Base-by-base conservation (phyloP, 2,329 filamentous ascomycete species). In the Pyricularia sp. region DNA sequence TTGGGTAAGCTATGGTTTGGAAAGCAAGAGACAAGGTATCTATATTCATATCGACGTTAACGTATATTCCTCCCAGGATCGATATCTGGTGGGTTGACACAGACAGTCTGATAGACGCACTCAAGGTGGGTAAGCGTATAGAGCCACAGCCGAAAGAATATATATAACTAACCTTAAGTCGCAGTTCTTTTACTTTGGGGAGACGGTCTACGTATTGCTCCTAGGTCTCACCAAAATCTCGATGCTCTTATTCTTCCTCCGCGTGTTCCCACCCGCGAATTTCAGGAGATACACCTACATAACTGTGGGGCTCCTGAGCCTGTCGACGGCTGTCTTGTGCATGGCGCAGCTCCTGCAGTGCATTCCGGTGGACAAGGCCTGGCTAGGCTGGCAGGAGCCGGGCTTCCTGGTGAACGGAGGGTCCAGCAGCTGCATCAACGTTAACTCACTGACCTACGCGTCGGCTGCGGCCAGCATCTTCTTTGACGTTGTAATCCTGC, bases 301-400 rank as follows among this genome's bases (percentile, higher is more conserved):
- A 26, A 66, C 73, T 2, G 76, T 77, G 69, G 70, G 42, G 4
- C 74, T 74, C 55, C 73, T 79, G 30, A 69, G 31, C n/a, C 4
- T 75, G 2, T 73, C 75, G 2, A 75, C 74, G 7, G 20, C 72
- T 12, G 63, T 76, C 11, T 71, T 79, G n/a, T 66, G 79, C 50
- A 72, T 77, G 20, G 69, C 79, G 64, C 74, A 77, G 67, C 73
- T 78, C n/a, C 78, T 80, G 50, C 79, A 80, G 71, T 80, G 79
- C 71, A 63, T 73, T 0, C 78, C 79, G 0, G 71, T 79, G 65
- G 20, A 70, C 0, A 76, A 72, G 64, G 73, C 75, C 68, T 80
- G 79, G 78, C 70, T 74, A 12, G 74, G 75, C 1, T 78, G 76
- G 76, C 74, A 76, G 33, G 77, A 75, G 9, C 68, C 79, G 78